phyloP scores from a whole-genome alignment of 106 monocot genomes.

The Dendrobium huoshanense region DNA sequence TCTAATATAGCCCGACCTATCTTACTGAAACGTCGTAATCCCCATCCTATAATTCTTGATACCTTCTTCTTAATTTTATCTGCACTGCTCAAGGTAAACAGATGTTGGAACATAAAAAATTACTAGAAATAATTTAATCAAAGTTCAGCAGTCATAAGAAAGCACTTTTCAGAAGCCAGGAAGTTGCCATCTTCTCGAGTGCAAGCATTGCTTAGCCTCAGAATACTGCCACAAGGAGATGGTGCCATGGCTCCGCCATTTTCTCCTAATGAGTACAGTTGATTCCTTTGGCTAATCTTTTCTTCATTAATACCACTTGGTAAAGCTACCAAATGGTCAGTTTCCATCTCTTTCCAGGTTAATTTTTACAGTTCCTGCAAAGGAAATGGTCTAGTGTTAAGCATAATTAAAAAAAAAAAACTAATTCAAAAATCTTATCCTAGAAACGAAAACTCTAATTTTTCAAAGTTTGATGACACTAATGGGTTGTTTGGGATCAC shows the following conservation, averaged over 20 bases:
- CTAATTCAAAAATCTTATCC: background rate
- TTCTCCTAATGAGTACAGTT: slow-evolving; percentile 8
- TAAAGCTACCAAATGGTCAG: background rate
- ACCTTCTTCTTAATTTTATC: slow-evolving; percentile 31
- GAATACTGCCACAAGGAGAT: slow-evolving; percentile 18
- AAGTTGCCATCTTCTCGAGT: slow-evolving; percentile 20
- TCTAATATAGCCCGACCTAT: slow-evolving; percentile 41
- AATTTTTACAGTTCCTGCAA: background rate
- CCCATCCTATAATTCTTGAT: slow-evolving; percentile 57
- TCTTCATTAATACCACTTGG: slow-evolving; percentile 2
- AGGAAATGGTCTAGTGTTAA: background rate
- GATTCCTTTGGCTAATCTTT: slow-evolving; percentile 10
- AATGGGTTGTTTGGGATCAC: background rate
- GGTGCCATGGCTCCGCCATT: slow-evolving; percentile 14
- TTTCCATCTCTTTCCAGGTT: slow-evolving; percentile 7
- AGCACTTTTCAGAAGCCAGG: slow-evolving; percentile 18
- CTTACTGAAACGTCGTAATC: slow-evolving; percentile 77
- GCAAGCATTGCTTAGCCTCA: slow-evolving; percentile 21
- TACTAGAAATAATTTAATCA: background rate
- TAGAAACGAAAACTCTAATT: background rate
- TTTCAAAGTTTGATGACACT: background rate
- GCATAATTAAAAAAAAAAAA: background rate
- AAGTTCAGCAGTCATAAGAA: background rate
- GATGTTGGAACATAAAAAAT: background rate
- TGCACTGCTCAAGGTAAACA: slow-evolving; percentile 11